phyloP scores from a whole-genome alignment of 106 monocot genomes.

The Ottelia alismoides region DNA sequence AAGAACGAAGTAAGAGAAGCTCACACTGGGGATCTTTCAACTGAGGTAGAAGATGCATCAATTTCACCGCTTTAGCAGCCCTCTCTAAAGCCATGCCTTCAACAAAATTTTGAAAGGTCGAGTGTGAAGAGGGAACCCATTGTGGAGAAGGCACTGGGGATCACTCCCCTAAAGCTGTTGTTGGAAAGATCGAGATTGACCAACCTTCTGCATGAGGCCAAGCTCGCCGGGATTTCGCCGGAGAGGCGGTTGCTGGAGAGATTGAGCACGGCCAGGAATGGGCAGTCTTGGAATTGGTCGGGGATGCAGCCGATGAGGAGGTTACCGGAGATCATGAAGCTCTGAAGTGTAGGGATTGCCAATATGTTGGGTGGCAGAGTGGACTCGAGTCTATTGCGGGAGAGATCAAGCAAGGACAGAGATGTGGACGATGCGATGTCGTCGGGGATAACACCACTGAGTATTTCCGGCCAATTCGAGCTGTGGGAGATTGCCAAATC shows the following conservation, averaged over 20 bases:
- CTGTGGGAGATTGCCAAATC: conserved; percentile 33
- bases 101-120: conserved; percentile 64
- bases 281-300: conserved; percentile 41
- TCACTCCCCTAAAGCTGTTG: conserved; percentile 47
- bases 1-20: too few relatives aligned
- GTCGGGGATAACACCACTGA: conserved; percentile 51
- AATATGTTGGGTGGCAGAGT: conserved; percentile 42
- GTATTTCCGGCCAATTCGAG: conserved; percentile 45
- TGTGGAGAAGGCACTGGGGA: conserved; percentile 34
- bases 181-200: conserved; percentile 37
- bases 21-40: too few relatives aligned
- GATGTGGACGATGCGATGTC: conserved; percentile 46
- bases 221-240: conserved; percentile 37
- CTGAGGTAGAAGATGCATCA: too few relatives aligned
- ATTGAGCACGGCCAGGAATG: conserved; percentile 40
- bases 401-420: conserved; percentile 69
- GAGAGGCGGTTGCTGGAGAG: conserved; percentile 47
- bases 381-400: conserved; percentile 39
- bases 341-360: conserved; percentile 45
- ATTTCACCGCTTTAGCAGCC: too few relatives aligned
- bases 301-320: conserved; percentile 47
- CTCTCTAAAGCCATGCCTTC: too few relatives aligned
- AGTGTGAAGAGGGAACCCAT: conserved; percentile 54
- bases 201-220: conserved; percentile 36
- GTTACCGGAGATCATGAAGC: conserved; percentile 40